Percentiles rank a stretch among this genome's conserved stretches.
phyloP scores from a whole-genome alignment of 2,329 filamentous ascomycete genomes.

The Aspergillus texensis region DNA sequence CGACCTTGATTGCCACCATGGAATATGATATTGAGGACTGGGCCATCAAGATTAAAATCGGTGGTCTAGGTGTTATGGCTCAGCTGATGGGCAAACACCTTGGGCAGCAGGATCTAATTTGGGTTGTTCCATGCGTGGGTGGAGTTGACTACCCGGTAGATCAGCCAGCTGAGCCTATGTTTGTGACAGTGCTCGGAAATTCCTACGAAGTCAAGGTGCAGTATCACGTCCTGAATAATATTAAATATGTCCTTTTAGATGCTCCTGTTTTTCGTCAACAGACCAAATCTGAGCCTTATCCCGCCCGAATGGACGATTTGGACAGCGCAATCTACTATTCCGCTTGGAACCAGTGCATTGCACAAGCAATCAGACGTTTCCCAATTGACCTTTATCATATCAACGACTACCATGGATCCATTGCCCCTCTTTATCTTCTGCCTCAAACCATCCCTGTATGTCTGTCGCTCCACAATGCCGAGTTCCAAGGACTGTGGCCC shows the following conservation, averaged over 20 bases:
- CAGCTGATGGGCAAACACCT: constrained; percentile 69
- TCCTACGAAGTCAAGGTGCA: constrained; percentile 65
- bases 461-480: constrained; percentile 68
- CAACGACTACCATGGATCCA: constrained; percentile 66
- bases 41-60: constrained; percentile 72
- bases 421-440: constrained; percentile 66
- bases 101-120: constrained; percentile 66
- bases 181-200: constrained; percentile 62
- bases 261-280: constrained; percentile 68
- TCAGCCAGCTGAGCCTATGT: constrained; percentile 62
- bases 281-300: constrained; percentile 65
- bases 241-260: constrained; percentile 69
- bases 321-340: constrained; percentile 70
- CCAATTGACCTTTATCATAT: constrained; percentile 67
- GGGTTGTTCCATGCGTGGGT: constrained; percentile 65
- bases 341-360: constrained; percentile 71
- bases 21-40: constrained; percentile 73
- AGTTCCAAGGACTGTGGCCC: constrained; percentile 70
- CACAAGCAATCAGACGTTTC: constrained; percentile 64
- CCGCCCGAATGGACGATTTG: constrained; percentile 69
- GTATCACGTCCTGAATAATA: constrained; percentile 65
- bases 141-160: constrained; percentile 66
- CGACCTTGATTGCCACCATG: constrained; percentile 69
- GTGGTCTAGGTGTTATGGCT: constrained; percentile 70
- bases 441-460: constrained; percentile 64